Percentiles rank a stretch among this genome's conserved stretches.
Evolutionary conservation across 805 yeast genomes (phyloP).

Genomic region (Metschnikowia cerradonensis): DNA sequence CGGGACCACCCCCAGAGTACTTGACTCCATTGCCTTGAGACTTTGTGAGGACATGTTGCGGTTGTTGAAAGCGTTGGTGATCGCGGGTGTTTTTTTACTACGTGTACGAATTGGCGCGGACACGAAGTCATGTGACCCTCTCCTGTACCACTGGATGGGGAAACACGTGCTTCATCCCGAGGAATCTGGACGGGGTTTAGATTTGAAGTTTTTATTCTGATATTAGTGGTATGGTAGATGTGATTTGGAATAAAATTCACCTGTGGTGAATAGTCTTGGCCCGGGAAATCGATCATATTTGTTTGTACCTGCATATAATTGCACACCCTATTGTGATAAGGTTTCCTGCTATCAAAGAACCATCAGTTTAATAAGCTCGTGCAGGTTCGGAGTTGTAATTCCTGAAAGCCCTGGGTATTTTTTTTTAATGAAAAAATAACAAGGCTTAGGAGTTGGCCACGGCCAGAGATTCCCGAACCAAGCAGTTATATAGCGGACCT

Average conservation of each 20-base stretch:
- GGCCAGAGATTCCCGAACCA: neutral
- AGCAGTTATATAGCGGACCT: neutral
- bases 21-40: constrained; percentile 80
- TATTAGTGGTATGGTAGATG: no score
- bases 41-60: constrained; percentile 70
- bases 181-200: no score
- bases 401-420: no score
- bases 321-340: no score
- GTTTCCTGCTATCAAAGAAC: no score
- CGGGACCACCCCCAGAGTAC: constrained; percentile 55
- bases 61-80: constrained; percentile 5
- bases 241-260: no score
- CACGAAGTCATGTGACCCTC: constrained; percentile 14
- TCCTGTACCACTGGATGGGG: neutral
- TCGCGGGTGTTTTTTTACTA: constrained; percentile 15
- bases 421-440: neutral
- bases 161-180: neutral
- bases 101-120: constrained; percentile 16
- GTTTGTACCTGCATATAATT: no score
- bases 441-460: neutral
- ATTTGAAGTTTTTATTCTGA: neutral
- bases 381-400: neutral
- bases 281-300: no score
- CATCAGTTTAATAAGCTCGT: neutral
- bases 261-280: no score